Conservation (phyloP, 371 early-diverging fungal genomes). For the Lichtheimia ramosa region DNA sequence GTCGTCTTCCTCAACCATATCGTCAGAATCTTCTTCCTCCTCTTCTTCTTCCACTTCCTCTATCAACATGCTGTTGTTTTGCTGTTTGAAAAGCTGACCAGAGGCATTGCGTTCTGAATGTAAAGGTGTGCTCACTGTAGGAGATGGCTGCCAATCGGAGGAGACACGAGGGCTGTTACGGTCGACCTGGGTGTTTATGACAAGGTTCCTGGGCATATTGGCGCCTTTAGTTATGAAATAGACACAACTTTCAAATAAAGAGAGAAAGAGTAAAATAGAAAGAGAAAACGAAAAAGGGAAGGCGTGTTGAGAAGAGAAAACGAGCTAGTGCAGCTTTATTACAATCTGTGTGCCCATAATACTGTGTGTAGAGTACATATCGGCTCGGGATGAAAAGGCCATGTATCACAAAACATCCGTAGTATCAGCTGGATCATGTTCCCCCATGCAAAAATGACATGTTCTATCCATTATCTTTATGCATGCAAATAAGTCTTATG, state of each 20-base stretch:
- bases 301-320: not conserved
- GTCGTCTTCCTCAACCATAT: constrained; percentile 42
- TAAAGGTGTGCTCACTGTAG: constrained; percentile 14
- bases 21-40: constrained; percentile 34
- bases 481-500: too few relatives aligned
- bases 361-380: too few relatives aligned
- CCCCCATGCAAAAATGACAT: too few relatives aligned
- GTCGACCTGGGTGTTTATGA: constrained; percentile 25
- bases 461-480: too few relatives aligned
- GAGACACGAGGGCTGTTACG: constrained; percentile 12
- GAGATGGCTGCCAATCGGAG: constrained; percentile 22
- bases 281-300: not conserved
- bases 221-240: constrained; percentile 5
- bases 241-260: not conserved
- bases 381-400: too few relatives aligned
- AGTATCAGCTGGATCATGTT: too few relatives aligned
- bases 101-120: constrained; percentile 10
- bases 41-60: constrained; percentile 35
- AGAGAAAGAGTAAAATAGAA: not conserved
- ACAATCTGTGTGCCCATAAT: not conserved
- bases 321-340: constrained; percentile 2
- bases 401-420: too few relatives aligned
- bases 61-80: constrained; percentile 26
- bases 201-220: constrained; percentile 19
- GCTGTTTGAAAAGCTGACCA: constrained; percentile 1